phyloP scores from a whole-genome alignment of 305 asterid genomes.

The Solanum hybrid region DNA sequence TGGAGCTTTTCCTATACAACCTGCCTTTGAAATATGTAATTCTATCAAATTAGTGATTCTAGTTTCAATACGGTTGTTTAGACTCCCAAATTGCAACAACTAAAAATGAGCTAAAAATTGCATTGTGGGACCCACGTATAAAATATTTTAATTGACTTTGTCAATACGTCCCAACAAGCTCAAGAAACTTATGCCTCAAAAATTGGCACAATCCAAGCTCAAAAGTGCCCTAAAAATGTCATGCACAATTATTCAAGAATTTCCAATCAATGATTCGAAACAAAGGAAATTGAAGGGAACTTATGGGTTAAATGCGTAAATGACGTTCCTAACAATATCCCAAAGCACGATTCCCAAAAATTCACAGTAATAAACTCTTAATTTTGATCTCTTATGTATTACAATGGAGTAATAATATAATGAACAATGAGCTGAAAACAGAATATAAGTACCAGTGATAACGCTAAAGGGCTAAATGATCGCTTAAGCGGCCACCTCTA shows the following conservation, averaged over 20 bases:
- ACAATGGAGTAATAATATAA: too few species aligned
- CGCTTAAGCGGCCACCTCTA: too few species aligned
- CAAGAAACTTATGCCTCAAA: background rate
- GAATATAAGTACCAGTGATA: too few species aligned
- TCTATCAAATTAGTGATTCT: background rate
- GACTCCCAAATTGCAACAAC: background rate
- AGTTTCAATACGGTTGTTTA: background rate
- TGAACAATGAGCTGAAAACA: too few species aligned
- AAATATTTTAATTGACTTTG: background rate
- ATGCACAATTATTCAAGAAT: background rate
- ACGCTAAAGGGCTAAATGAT: too few species aligned
- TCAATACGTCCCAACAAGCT: background rate
- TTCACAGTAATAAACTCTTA: too few species aligned
- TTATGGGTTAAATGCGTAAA: background rate
- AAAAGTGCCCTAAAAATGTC: background rate
- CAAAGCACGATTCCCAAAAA: background rate
- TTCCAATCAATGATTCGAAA: background rate
- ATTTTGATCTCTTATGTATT: too few species aligned
- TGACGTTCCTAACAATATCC: background rate
- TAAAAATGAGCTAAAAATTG: too few species aligned
- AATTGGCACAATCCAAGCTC: background rate
- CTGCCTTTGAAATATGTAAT: background rate
- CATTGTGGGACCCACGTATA: background rate
- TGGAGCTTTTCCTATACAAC: background rate
- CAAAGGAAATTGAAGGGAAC: background rate